Base-by-base conservation (phyloP, 2,329 filamentous ascomycete genomes). In the Fusarium aywerte region DNA sequence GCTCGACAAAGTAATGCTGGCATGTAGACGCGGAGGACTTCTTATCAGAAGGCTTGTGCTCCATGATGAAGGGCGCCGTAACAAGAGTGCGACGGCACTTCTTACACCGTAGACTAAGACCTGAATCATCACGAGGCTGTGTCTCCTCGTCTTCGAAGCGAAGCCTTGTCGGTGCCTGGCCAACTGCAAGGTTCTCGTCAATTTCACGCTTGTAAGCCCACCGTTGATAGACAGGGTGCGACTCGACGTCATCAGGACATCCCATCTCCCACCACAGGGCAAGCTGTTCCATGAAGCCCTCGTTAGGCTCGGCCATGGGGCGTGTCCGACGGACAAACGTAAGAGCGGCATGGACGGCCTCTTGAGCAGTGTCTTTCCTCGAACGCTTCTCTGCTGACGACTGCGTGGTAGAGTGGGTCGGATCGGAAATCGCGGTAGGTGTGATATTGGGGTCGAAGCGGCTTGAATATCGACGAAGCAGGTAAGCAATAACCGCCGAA, bases 201-300 rank as follows among this genome's bases (percentile, higher is more conserved):
- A 88, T 80, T 73, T 87, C 84, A 5, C 82, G 80, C 67, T 80
- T 80, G 74, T 87, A 88, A 3, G 83, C 78, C 85, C 83, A 91
- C 54, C 93, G 88, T 77, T 96, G 92, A 78, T 98, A 99, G 15
- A 85, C 80, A 1, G 92, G 90, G 44, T 93, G 86, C 11, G 83
- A 81, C 66, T 91, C 90, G 16, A 88, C 82, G 39, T 81, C 81
- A 6, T 81, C 85, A 2, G 94, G 92, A 69, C 90, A 95, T 44
- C 89, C 89, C 92, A 97, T 97, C 68, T 90, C 83, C 82, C 93
- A 91, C 83, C 95, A 99, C 53, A 98, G 82, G 69, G 90, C 84
- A 7, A 99, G 85, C 79, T 99, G 96, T 49, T 88, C 82, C 89
- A 95, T 93, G 83, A 99, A 99, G 27, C 94, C 95, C 31, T 88